Evolutionary conservation across 2,329 filamentous ascomycete species (phyloP).

Genomic region (Claviceps quebecensis): DNA sequence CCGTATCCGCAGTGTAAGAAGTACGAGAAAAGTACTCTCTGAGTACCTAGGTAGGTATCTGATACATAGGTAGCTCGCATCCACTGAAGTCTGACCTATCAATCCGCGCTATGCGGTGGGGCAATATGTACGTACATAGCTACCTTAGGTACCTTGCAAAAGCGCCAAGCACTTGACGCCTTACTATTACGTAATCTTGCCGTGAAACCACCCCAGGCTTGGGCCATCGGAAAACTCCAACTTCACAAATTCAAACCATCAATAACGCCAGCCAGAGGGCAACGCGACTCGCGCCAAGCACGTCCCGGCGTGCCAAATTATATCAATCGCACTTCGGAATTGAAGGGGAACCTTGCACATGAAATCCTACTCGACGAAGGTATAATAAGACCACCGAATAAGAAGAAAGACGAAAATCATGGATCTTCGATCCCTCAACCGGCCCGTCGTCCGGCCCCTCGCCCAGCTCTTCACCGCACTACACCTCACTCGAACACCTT

Average conservation of each 20-base stretch:
- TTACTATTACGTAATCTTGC: background rate
- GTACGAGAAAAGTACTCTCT: no score
- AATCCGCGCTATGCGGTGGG: no score
- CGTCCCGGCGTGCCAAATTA: background rate
- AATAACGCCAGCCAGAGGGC: background rate
- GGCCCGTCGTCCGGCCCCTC: constrained; percentile 23
- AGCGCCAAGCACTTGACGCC: no score
- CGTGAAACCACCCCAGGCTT: background rate
- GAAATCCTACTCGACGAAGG: background rate
- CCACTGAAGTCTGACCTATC: no score
- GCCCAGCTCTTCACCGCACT: constrained; percentile 17
- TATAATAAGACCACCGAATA: constrained; percentile 1
- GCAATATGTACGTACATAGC: no score
- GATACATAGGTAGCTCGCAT: no score
- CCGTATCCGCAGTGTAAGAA: no score
- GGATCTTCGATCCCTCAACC: constrained; percentile 21
- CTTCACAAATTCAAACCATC: background rate
- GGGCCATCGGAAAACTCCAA: background rate
- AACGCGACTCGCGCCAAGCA: background rate
- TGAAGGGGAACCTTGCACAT: no score
- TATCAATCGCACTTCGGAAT: background rate
- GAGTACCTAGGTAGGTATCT: no score
- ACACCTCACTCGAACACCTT: constrained; percentile 9
- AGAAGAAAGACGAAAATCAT: constrained; percentile 11
- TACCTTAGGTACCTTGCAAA: no score